phyloP scores from a whole-genome alignment of 768 basidiomycete species.

The Leccinum broughii region DNA sequence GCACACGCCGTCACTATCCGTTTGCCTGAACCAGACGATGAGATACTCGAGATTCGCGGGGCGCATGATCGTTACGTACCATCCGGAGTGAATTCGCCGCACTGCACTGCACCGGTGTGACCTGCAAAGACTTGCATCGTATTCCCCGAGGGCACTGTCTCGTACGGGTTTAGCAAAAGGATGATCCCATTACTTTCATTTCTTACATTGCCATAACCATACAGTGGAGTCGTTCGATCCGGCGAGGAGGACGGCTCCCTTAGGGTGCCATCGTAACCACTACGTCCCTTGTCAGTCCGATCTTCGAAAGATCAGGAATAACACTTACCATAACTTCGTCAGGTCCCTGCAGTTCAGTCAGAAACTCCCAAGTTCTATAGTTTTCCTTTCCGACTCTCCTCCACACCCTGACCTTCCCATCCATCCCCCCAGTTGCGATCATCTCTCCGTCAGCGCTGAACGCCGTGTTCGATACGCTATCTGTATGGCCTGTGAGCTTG shows the following conservation, averaged over 20 bases:
- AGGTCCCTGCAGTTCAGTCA: conserved; percentile 89
- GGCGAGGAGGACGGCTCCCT: conserved; percentile 81
- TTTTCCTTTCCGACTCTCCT: conserved; percentile 73
- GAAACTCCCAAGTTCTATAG: conserved; percentile 88
- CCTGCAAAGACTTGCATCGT: conserved; percentile 97
- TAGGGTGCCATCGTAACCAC: conserved; percentile 98
- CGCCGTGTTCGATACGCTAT: conserved; percentile 77
- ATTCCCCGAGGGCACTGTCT: conserved; percentile 86
- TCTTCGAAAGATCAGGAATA: conserved; percentile 2
- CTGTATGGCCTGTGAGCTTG: conserved; percentile 88
- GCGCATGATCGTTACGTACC: conserved; percentile 42
- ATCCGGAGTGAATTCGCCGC: conserved; percentile 90
- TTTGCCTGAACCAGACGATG: conserved; percentile 56
- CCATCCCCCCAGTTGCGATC: conserved; percentile 97
- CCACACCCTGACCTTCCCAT: conserved; percentile 93
- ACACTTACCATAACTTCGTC: conserved; percentile 89
- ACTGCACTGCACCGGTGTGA: conserved; percentile 80
- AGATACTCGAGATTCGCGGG: background rate
- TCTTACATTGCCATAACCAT: conserved; percentile 96
- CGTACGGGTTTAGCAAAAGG: conserved; percentile 1
- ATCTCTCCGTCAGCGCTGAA: conserved; percentile 92
- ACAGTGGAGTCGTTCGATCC: conserved; percentile 92
- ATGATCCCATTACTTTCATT: background rate
- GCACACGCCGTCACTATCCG: conserved; percentile 84
- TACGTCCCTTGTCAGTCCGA: conserved; percentile 33